Conservation (phyloP, 805 yeast species). For the Naumovozyma dairenensis region DNA sequence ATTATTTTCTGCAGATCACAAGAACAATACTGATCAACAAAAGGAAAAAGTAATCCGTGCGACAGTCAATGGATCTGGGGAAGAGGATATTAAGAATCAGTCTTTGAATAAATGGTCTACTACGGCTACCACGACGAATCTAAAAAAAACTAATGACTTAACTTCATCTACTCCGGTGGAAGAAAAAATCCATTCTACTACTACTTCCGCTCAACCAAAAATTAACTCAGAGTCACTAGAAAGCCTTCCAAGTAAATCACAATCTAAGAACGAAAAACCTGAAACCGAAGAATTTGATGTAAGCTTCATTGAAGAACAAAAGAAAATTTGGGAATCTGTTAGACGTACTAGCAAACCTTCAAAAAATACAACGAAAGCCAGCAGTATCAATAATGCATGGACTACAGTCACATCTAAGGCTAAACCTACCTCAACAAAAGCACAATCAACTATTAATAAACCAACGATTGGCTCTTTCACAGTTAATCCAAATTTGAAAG, state of each 20-base stretch:
- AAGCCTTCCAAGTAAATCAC: neutral
- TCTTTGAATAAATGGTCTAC: too few relatives aligned
- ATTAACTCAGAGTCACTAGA: neutral
- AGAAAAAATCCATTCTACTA: too few relatives aligned
- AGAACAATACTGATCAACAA: too few relatives aligned
- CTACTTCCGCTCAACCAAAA: neutral
- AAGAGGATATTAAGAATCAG: too few relatives aligned
- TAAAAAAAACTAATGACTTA: too few relatives aligned
- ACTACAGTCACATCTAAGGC: constrained; percentile 23
- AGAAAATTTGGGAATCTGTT: constrained; percentile 36
- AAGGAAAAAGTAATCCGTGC: too few relatives aligned
- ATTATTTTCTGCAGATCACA: too few relatives aligned
- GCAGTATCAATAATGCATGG: constrained; percentile 16
- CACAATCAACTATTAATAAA: constrained; percentile 5
- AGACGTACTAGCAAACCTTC: constrained; percentile 59
- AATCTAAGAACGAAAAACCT: neutral
- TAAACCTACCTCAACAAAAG: constrained; percentile 9
- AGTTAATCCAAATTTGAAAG: constrained; percentile 22
- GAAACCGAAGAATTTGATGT: constrained; percentile 14
- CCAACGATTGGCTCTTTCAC: constrained; percentile 22
- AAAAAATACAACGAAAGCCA: constrained; percentile 39
- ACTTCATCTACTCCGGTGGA: too few relatives aligned
- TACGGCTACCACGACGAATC: too few relatives aligned
- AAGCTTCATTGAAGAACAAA: constrained; percentile 26
- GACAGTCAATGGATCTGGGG: too few relatives aligned